Base-by-base conservation (phyloP, 2,329 filamentous ascomycete species). In the Colletotrichum liriopes region DNA sequence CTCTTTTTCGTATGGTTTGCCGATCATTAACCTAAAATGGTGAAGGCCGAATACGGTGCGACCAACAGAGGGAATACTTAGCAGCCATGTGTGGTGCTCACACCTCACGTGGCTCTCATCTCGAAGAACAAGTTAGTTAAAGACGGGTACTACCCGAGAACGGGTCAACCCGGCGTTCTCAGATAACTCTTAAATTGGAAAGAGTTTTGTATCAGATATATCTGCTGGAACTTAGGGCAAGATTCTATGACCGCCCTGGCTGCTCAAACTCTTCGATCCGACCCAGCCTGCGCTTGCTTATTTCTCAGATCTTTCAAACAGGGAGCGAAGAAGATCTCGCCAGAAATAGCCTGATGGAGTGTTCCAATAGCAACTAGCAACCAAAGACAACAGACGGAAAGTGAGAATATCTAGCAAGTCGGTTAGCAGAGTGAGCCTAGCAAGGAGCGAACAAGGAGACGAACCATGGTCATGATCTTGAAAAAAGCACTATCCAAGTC, bases 271-370 rank as follows among this genome's bases (percentile, higher is more conserved):
- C 74, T 72, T 64, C 78, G 77, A 43, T 81, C 77, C 20, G 71
- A 73, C 9, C 76, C 77, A 4, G 68, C 76, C 51, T 74, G 74
- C 41, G 77, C 73, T 12, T 80, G 76, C 72, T 83, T 83, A 49
- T 80, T 79, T 47, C 78, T 75, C 3, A 84, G 32, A 37, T 83
- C 78, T 71, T 82, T 82, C 52, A 86, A 74, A 65, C 85, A 86
- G 1, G 85, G 84, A 0, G 84, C 85, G 64, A 83, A 80, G 75
- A 86, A 85, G 74, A 87, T 83, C 47, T 85, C 82, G 18, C 84
- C 84, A 0, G 79, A 82, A 1, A 80, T 66, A 11, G 77, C 84
- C 62, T 82, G 75, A n/a, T 78, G 79, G 5, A 82, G 26, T 0
- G 85, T 86, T 61, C 82, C 78, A 5, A 74, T 64, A 3, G 82